Evolutionary conservation across 257 asterid genomes (phyloP).

Genomic region (Solanum peruvianum): DNA sequence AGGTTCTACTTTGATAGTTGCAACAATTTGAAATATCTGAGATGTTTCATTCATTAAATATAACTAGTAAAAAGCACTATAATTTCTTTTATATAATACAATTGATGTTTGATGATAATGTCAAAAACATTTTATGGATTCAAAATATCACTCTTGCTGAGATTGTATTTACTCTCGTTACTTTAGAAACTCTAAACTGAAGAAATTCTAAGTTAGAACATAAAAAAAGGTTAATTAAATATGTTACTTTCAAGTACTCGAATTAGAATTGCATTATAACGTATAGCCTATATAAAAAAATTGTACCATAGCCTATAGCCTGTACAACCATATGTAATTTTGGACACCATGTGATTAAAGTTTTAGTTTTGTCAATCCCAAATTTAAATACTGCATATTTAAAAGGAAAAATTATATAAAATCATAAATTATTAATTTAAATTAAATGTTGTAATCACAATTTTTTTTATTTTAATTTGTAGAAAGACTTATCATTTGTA

Average conservation of each 20-base stretch:
- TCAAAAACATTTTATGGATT: background rate
- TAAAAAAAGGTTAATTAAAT: background rate
- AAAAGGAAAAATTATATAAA: no score
- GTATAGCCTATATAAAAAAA: no score
- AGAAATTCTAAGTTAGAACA: no score
- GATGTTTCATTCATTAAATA: background rate
- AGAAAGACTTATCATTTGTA: no score
- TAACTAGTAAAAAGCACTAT: background rate
- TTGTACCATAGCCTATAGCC: no score
- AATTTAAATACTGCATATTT: background rate
- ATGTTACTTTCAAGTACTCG: background rate
- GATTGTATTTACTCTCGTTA: background rate
- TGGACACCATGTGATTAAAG: background rate
- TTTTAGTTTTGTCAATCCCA: background rate
- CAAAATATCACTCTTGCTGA: background rate
- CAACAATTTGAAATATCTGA: background rate
- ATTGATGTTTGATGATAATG: background rate
- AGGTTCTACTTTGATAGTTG: background rate
- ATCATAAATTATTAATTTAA: no score
- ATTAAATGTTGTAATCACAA: no score
- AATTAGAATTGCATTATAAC: background rate
- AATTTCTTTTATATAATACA: background rate
- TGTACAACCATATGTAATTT: no score
- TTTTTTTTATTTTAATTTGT: fast-evolving
- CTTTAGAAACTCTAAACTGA: background rate